Evolutionary conservation across 805 yeast genomes (phyloP), one percentile per base, ranked within the genome.

Genomic region (Kregervanrija fluxuum): DNA sequence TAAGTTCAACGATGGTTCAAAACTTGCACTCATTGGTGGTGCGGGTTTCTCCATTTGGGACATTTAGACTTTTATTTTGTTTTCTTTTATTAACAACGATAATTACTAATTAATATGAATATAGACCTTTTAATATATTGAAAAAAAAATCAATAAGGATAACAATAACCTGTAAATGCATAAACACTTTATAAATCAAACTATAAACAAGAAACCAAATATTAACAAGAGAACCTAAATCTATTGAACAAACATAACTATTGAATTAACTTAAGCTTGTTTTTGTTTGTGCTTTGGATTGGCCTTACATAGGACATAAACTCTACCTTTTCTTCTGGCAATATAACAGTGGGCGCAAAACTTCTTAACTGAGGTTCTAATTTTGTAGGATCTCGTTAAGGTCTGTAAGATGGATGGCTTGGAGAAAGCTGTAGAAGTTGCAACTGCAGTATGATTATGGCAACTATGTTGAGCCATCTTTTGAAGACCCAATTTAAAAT

Each of bases 201-300:
- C 28, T 22, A 35, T 16, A n/a, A 14, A 35, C 11, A n/a, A 16
- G 22, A 12, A 9, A 30, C 5, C 32, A 8, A 8, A 16, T 13
- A 22, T 22, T 22, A 22, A 22, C 28, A 22, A 22, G 28, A 22
- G 28, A 22, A 22, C 28, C 8, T 22, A 4, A 22, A 22, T 22
- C 6, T 22, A 22, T 22, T 22, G 28, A 4, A 6, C 28, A 22
- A 6, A 22, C 4, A 22, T 22, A 22, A 22, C 28, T 22, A 22
- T 22, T 22, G 28, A 22, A 22, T 22, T 6, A 22, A 22, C 6
- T 60, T 62, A 82, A 54, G 87, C 87, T 65, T 87, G 96, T 65
- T 95, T 86, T 67, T 90, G 97, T 67, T 90, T 90, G 67, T 90
- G 98, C 62, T 87, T 88, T 50, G 89, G 88, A 62, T 90, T 87